Evolutionary conservation across 257 asterid genomes (phyloP).

Genomic region (Rauvolfia tetraphylla): DNA sequence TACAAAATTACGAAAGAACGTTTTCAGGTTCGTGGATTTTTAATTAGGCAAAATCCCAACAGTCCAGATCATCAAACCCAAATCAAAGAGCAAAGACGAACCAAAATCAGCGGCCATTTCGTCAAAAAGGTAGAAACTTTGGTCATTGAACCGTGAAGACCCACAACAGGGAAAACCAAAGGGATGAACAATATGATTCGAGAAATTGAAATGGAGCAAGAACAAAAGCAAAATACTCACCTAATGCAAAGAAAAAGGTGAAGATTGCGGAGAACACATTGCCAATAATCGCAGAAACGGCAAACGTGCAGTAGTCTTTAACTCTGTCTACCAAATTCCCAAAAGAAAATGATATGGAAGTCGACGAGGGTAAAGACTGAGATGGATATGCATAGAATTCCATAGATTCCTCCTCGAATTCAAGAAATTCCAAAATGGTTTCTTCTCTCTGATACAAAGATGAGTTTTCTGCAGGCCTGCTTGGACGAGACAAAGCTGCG

Average conservation of each 20-base stretch:
- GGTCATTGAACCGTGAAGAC: constrained; percentile 2
- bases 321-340: constrained; percentile 51
- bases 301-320: constrained; percentile 62
- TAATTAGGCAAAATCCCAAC: constrained; percentile 2
- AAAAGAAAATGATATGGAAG: constrained; percentile 42
- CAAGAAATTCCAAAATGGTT: constrained; percentile 13
- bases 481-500: background rate
- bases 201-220: background rate
- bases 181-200: background rate
- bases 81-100: constrained; percentile 14
- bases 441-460: constrained; percentile 1
- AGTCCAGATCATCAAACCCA: constrained; percentile 32
- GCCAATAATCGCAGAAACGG: constrained; percentile 67
- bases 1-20: background rate
- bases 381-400: constrained; percentile 75
- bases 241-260: constrained; percentile 87
- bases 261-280: constrained; percentile 84
- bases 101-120: constrained; percentile 16
- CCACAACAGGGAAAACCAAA: constrained; percentile 2
- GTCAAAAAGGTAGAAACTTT: constrained; percentile 14
- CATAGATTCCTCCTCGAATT: constrained; percentile 34
- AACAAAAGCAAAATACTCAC: constrained; percentile 30
- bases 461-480: background rate
- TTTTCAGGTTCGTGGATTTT: background rate
- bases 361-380: constrained; percentile 53